Percentiles rank a stretch among this genome's conserved stretches.
phyloP scores from a whole-genome alignment of 306 rosid species.

The Acacia melanoxylon region DNA sequence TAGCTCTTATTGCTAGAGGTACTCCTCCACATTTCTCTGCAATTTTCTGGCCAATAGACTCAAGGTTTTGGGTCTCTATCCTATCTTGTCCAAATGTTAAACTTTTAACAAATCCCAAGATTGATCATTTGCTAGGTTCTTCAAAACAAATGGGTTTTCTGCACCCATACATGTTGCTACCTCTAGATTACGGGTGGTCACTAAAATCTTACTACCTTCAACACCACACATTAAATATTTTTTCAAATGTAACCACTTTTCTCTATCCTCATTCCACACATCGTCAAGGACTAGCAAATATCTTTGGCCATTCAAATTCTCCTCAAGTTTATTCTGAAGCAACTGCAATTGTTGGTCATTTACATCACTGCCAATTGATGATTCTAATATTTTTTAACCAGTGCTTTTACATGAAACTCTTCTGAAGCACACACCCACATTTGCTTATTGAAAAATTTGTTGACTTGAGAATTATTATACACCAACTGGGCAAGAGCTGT shows the following conservation, averaged over 20 bases:
- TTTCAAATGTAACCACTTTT: neutral
- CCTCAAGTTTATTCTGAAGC: neutral
- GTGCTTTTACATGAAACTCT: neutral
- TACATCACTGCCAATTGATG: neutral
- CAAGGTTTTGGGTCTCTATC: neutral
- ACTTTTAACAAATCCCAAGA: neutral
- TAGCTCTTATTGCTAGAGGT: neutral
- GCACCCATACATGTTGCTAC: neutral
- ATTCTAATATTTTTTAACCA: neutral
- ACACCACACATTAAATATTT: constrained; percentile 1
- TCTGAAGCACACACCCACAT: constrained; percentile 24
- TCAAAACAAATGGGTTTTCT: neutral
- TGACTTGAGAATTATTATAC: neutral
- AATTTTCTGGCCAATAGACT: neutral
- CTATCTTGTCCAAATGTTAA: neutral
- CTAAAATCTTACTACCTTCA: constrained; percentile 17
- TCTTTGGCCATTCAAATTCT: neutral
- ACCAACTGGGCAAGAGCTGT: constrained; percentile 14
- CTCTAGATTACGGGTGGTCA: neutral
- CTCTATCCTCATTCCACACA: neutral
- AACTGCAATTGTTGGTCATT: neutral
- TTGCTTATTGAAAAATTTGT: neutral
- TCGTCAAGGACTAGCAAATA: constrained; percentile 21
- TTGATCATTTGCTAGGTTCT: neutral
- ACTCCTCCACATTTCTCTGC: neutral